These are phyloP conservation scores for Trichosporon faecale DNA, from an alignment of 1,284 basidiomycete species.

Conservation along the genomic window DNA sequence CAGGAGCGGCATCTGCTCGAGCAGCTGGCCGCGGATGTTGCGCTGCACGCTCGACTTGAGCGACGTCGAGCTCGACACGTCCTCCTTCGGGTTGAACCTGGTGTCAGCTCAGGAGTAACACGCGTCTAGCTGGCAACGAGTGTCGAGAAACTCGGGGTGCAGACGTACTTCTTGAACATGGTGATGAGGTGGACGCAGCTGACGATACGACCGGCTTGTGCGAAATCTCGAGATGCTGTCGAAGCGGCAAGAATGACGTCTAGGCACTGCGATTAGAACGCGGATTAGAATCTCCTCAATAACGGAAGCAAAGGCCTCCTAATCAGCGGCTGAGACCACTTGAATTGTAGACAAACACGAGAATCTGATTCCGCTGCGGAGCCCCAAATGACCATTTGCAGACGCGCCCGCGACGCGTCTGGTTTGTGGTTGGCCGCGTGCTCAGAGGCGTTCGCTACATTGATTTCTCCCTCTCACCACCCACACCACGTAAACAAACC, in stretches of 20 bases:
- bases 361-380: neutral
- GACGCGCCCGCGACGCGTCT: conserved; percentile 10
- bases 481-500: neutral
- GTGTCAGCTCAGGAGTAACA: conserved; percentile 12
- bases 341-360: neutral
- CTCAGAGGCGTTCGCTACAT: neutral
- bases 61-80: conserved; percentile 88
- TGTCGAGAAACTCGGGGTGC: neutral
- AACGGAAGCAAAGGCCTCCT: neutral
- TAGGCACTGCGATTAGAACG: neutral
- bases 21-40: conserved; percentile 72
- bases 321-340: neutral
- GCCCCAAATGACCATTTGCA: conserved; percentile 11
- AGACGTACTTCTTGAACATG: conserved; percentile 50
- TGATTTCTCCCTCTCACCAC: neutral
- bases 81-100: conserved; percentile 80
- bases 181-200: neutral
- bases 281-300: neutral
- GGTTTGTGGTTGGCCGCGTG: neutral
- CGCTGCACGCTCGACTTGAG: conserved; percentile 93
- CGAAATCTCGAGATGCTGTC: conserved; percentile 7
- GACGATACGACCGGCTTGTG: neutral
- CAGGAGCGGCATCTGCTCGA: conserved; percentile 78
- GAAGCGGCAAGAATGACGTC: conserved; percentile 3
- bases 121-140: neutral